Evolutionary conservation across 2,329 filamentous ascomycete genomes (phyloP).

Genomic region (Claviceps fusiformis): DNA sequence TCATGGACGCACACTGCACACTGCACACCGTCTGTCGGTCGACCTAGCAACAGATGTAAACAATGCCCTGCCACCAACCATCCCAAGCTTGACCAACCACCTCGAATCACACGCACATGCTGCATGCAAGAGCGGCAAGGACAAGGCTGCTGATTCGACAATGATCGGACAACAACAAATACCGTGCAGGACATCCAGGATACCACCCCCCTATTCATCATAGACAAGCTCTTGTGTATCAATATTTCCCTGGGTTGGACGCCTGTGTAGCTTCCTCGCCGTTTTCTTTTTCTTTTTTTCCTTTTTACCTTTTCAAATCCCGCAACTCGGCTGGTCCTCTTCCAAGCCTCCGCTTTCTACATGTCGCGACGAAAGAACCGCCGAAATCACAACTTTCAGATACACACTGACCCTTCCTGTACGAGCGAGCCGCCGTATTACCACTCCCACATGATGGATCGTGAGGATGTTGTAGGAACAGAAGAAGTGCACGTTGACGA

Average conservation of each 20-base stretch:
- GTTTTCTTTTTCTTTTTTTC: not conserved
- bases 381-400: conserved; percentile 30
- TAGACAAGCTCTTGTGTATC: not conserved
- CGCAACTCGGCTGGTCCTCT: not conserved
- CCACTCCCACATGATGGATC: conserved; percentile 3
- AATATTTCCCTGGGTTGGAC: not conserved
- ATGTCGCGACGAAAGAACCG: conserved; percentile 16
- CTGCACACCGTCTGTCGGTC: conserved; percentile 7
- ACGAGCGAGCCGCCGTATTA: conserved; percentile 17
- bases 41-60: conserved; percentile 23
- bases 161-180: not conserved
- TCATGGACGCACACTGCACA: not conserved
- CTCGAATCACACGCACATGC: conserved; percentile 12
- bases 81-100: conserved; percentile 17
- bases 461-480: conserved; percentile 1
- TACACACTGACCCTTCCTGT: conserved; percentile 34
- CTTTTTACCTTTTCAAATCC: not conserved
- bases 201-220: not conserved
- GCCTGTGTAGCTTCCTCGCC: not conserved
- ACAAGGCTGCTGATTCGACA: not conserved
- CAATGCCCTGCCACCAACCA: conserved; percentile 12
- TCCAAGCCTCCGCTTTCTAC: not conserved
- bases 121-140: conserved; percentile 1
- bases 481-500: not conserved
- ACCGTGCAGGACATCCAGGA: not conserved